Conservation (phyloP, 1,284 basidiomycete genomes). For the Coniferiporia weirii region DNA sequence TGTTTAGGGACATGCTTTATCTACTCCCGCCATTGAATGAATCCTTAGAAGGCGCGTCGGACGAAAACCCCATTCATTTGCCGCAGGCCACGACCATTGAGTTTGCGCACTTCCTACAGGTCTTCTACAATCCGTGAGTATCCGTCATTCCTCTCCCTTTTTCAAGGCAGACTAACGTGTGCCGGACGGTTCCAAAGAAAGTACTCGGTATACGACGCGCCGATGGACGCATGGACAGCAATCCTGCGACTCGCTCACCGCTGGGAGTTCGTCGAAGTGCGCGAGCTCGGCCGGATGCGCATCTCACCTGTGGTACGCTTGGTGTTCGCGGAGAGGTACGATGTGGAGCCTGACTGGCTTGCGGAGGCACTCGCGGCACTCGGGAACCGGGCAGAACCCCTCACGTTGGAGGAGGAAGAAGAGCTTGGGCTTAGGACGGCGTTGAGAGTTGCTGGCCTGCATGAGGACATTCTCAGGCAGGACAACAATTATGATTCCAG, state of each 20-base stretch:
- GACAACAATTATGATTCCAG: too few species aligned
- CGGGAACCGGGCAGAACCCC: too few species aligned
- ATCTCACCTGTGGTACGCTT: too few species aligned
- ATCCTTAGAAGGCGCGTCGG: constrained; percentile 34
- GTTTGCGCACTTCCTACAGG: constrained; percentile 58
- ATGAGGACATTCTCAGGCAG: constrained; percentile 35
- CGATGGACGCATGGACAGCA: constrained; percentile 15
- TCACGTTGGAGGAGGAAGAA: too few species aligned
- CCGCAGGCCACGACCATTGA: constrained; percentile 42
- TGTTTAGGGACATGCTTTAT: constrained; percentile 33
- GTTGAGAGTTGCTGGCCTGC: constrained; percentile 26
- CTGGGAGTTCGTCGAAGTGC: constrained; percentile 20
- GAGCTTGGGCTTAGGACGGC: too few species aligned
- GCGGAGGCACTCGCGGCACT: too few species aligned
- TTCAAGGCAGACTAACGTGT: not conserved
- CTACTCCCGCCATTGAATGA: constrained; percentile 34
- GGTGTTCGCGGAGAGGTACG: too few species aligned
- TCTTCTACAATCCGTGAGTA: constrained; percentile 64
- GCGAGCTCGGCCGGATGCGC: constrained; percentile 6
- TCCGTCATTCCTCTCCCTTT: constrained; percentile 4
- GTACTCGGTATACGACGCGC: constrained; percentile 10
- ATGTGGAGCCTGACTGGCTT: too few species aligned
- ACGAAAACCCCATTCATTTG: constrained; percentile 46
- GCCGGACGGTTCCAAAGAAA: not conserved
- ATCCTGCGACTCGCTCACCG: constrained; percentile 20